phyloP scores from a whole-genome alignment of 2,329 filamentous ascomycete species.

The Calonectria pseudoreteaudii region DNA sequence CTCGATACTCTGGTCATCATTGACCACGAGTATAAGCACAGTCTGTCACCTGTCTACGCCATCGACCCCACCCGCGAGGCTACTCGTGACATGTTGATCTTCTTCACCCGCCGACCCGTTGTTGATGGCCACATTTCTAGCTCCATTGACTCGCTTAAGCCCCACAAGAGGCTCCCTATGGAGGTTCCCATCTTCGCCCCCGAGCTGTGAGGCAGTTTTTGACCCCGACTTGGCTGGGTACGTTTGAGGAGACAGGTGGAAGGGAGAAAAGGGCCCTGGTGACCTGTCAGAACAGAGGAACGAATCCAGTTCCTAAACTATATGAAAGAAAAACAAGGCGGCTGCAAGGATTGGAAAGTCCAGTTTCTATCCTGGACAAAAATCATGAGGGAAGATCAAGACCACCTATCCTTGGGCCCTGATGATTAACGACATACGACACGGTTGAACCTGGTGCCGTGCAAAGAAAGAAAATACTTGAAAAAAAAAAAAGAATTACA shows the following conservation, averaged over 20 bases:
- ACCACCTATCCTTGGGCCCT: background rate
- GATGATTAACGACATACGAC: slow-evolving; percentile 2
- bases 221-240: background rate
- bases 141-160: slow-evolving; percentile 12
- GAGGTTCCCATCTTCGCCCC: slow-evolving; percentile 18
- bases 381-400: background rate
- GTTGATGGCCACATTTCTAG: slow-evolving; percentile 20
- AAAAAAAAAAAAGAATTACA: background rate
- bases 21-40: slow-evolving; percentile 45
- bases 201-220: background rate
- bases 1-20: slow-evolving; percentile 42
- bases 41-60: slow-evolving; percentile 38
- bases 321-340: background rate
- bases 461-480: background rate
- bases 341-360: background rate
- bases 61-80: slow-evolving; percentile 31
- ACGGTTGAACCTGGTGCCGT: background rate
- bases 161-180: slow-evolving; percentile 18
- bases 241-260: background rate
- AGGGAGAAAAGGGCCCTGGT: too few relatives aligned
- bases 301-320: background rate
- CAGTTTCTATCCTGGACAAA: background rate
- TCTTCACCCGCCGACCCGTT: slow-evolving; percentile 41
- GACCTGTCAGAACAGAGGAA: background rate
- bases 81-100: slow-evolving; percentile 43